phyloP scores from a whole-genome alignment of 2,329 filamentous ascomycete genomes.

The Colletotrichum limetticola region DNA sequence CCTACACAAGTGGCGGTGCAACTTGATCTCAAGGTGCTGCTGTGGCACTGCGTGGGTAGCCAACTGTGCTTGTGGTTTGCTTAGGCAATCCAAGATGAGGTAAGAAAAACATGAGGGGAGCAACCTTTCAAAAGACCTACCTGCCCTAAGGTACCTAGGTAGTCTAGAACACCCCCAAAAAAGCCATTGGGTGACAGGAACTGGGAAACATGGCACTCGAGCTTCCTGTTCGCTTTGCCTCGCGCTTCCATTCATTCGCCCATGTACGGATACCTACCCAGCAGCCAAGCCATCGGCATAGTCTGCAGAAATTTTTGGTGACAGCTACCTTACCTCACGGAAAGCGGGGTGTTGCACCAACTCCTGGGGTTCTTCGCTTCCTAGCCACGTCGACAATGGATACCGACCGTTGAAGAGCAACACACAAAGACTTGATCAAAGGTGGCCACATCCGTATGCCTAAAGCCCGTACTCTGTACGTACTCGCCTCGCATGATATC shows the following conservation, averaged over 20 bases:
- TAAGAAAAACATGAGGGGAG: background rate
- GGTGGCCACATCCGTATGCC: background rate
- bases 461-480: background rate
- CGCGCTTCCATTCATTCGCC: background rate
- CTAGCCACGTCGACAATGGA: background rate
- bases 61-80: background rate
- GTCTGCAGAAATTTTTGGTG: background rate
- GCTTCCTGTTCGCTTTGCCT: background rate
- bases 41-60: background rate
- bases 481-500: background rate
- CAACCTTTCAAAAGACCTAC: background rate
- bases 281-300: background rate
- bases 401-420: background rate
- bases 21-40: background rate
- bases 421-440: background rate
- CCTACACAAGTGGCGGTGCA: constrained; percentile 17
- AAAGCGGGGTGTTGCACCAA: constrained; percentile 11
- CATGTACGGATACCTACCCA: background rate
- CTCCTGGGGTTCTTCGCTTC: background rate
- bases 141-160: background rate
- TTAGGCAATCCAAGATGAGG: background rate
- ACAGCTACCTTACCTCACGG: background rate
- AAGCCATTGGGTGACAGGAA: background rate
- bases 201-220: background rate
- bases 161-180: background rate